phyloP scores from a whole-genome alignment of 768 basidiomycete genomes.

The Galerina marginata region DNA sequence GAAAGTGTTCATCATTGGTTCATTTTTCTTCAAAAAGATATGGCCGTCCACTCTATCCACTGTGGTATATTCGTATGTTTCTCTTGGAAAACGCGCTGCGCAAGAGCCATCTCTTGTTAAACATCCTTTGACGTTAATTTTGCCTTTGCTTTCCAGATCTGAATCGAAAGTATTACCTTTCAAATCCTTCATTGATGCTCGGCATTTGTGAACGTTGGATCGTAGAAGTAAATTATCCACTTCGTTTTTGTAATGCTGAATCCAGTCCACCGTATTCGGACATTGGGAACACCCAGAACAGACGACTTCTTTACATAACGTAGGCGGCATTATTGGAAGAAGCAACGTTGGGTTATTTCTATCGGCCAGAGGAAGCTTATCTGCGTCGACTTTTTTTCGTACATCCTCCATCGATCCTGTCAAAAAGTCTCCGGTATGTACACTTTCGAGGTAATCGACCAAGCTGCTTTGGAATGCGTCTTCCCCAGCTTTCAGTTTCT shows the following conservation, averaged over 20 bases:
- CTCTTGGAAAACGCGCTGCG: neutral
- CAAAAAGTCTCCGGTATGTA: constrained; percentile 36
- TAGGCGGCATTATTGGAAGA: neutral
- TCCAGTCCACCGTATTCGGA: constrained; percentile 23
- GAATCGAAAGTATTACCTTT: too few species aligned
- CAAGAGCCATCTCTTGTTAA: neutral
- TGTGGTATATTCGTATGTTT: neutral
- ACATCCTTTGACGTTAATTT: constrained; percentile 1
- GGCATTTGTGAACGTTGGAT: constrained; percentile 37
- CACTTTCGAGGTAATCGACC: constrained; percentile 36
- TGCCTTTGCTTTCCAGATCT: too few species aligned
- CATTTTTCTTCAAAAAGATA: too few species aligned
- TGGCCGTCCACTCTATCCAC: too few species aligned
- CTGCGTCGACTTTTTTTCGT: constrained; percentile 29
- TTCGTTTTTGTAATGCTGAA: constrained; percentile 13
- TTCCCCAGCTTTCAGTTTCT: constrained; percentile 26
- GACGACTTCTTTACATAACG: neutral
- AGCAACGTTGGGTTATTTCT: neutral
- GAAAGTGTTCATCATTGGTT: too few species aligned
- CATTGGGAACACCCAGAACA: constrained; percentile 19
- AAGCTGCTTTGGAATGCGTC: constrained; percentile 32
- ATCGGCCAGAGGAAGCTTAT: constrained; percentile 18
- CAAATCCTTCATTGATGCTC: neutral
- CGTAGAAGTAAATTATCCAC: constrained; percentile 34
- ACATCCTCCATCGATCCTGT: constrained; percentile 28